Percentiles rank a stretch among this genome's conserved stretches.
These are phyloP conservation scores for Phlebopus sp. DNA, from an alignment of 1,284 basidiomycete genomes.

Conservation along the genomic window DNA sequence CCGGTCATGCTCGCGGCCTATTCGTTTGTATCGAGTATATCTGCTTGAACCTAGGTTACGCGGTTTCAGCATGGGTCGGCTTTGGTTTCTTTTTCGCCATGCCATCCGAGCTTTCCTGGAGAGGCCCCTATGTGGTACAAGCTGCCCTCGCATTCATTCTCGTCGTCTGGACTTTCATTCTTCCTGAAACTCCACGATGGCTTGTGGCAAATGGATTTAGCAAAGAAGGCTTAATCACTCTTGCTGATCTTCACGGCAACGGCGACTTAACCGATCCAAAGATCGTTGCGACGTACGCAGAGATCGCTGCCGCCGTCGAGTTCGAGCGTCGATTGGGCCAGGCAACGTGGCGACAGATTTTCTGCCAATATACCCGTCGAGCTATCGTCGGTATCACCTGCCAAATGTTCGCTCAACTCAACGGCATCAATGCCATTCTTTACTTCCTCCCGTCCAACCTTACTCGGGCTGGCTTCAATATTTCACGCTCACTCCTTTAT, in stretches of 20 bases:
- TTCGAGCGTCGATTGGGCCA: conserved; percentile 40
- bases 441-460: conserved; percentile 56
- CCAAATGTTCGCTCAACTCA: conserved; percentile 54
- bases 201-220: conserved; percentile 49
- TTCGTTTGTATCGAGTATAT: conserved; percentile 54
- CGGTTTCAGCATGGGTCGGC: conserved; percentile 50
- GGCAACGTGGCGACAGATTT: conserved; percentile 44
- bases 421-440: conserved; percentile 56
- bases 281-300: conserved; percentile 39
- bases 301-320: conserved; percentile 42
- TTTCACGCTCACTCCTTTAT: conserved; percentile 44
- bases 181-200: conserved; percentile 57
- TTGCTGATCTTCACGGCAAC: conserved; percentile 49
- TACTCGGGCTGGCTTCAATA: conserved; percentile 47
- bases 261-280: conserved; percentile 40
- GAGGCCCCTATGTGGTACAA: conserved; percentile 53
- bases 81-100: conserved; percentile 50
- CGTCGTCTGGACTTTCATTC: conserved; percentile 43
- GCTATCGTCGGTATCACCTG: conserved; percentile 48
- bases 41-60: conserved; percentile 50
- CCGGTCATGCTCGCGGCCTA: conserved; percentile 47
- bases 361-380: conserved; percentile 46
- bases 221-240: conserved; percentile 41
- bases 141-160: conserved; percentile 44
- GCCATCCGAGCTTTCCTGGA: conserved; percentile 51